Evolutionary conservation across 441 rosid genomes (phyloP), one percentile per base, ranked within the genome.

Genomic region (Pelargonium myrrhifolium): DNA sequence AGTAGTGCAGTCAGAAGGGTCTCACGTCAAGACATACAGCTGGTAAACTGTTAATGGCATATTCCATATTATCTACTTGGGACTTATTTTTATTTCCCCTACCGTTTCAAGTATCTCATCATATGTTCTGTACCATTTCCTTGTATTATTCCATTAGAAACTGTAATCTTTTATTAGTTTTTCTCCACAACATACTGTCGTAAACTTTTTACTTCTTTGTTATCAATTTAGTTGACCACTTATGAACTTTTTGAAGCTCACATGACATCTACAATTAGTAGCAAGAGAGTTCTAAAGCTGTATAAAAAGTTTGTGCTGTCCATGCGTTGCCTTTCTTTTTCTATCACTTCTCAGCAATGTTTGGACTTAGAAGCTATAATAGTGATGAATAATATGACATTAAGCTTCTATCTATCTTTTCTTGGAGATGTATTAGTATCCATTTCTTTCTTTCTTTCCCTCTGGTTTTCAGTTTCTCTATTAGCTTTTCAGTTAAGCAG

Each of bases 11-110:
- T 75, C 40, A 87, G 91, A 76, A 85, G 93, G 78, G 97, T 93
- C 31, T 90, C 97, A 17, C 89, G 90, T 53, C 86, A 84, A 80
- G 94, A 93, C 79, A 90, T 93, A 73, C 96, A 93, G 81, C 79
- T 86, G 62, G 62, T 59, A 59, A 22, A 21, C 28, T 3, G 11
- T 21, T 56, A 12, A 56, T 56, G 28, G n/a, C 4, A 20, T 18
- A 56, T 56, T n/a, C 62, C 14, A 9, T 12, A 56, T 56, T 56
- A 21, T 9, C 31, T 56, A 21, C 62, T 56, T 3, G 14, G 10
- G 62, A 56, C 14, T 56, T 20, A 20, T 21, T 56, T 55, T 21
- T 56, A 56, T 56, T 56, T 20, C 12, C 10, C 3, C 1, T 1
- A 56, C 4, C 6, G 3, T 21, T 21, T 4, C 20, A 11, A 11